Percentiles rank a stretch among this genome's conserved stretches.
Conservation (phyloP, 345 rosid species). For the Eucalyptus cloeziana region DNA sequence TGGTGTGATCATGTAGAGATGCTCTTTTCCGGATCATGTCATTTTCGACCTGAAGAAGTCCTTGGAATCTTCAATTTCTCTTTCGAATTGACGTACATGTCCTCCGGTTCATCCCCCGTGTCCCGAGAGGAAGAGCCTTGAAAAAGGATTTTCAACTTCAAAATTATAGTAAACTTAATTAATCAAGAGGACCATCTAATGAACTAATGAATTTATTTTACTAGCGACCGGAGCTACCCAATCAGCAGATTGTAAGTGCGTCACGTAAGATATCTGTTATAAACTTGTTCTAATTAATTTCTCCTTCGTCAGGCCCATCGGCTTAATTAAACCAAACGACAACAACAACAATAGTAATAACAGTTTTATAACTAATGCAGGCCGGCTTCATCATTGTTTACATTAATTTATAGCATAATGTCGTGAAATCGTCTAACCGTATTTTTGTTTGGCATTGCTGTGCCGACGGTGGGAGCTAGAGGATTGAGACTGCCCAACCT, state of each 20-base stretch:
- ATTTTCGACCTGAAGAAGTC: neutral
- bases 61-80: neutral
- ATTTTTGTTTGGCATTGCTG: too few relatives aligned
- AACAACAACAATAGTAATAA: too few relatives aligned
- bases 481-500: too few relatives aligned
- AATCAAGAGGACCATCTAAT: too few relatives aligned
- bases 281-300: too few relatives aligned
- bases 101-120: neutral
- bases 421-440: neutral
- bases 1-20: neutral
- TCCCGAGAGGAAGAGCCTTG: neutral
- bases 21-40: neutral
- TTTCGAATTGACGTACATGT: neutral
- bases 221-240: too few relatives aligned
- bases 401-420: neutral
- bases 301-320: neutral
- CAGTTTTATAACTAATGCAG: neutral
- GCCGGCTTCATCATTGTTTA: neutral
- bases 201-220: too few relatives aligned
- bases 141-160: neutral
- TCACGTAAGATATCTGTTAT: too few relatives aligned
- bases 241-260: too few relatives aligned
- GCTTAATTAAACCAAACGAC: neutral
- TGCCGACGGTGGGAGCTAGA: too few relatives aligned
- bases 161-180: too few relatives aligned